These are phyloP conservation scores for Vachellia pachyceras DNA, from an alignment of 306 rosid genomes.

Conservation along the genomic window DNA sequence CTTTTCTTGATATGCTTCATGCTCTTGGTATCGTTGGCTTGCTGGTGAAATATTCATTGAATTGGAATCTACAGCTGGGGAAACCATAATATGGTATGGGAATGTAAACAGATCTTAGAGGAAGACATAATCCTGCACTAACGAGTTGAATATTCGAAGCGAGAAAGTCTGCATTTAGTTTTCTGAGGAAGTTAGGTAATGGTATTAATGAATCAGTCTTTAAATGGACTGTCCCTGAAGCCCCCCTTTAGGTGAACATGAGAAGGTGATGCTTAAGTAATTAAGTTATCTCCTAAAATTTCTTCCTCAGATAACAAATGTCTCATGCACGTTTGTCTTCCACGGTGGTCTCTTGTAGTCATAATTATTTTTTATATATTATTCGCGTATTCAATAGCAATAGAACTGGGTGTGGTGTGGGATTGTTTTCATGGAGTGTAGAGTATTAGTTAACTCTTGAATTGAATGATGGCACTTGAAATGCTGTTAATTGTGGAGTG, in stretches of 20 bases:
- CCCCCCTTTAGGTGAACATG: background rate
- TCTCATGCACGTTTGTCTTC: background rate
- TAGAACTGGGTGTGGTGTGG: background rate
- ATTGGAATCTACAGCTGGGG: background rate
- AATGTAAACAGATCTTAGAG: background rate
- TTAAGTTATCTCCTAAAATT: background rate
- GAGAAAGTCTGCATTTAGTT: background rate
- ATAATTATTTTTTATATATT: background rate
- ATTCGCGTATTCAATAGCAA: background rate
- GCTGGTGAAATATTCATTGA: conserved; percentile 27
- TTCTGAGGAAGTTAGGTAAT: background rate
- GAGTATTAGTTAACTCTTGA: conserved; percentile 20
- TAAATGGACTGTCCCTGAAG: background rate
- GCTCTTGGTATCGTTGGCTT: conserved; percentile 21
- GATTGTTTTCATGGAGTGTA: conserved; percentile 11
- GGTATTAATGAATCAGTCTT: background rate
- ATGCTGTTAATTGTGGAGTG: conserved; percentile 12
- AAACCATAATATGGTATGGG: background rate
- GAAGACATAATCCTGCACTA: background rate
- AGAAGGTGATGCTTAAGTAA: background rate
- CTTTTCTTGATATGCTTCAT: conserved; percentile 24
- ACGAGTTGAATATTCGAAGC: background rate
- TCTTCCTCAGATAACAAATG: background rate
- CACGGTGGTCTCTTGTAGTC: background rate
- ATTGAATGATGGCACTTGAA: conserved; percentile 10